Conservation (phyloP, 202 grass and related monocot genomes). For the Cymbopogon flexuosus region DNA sequence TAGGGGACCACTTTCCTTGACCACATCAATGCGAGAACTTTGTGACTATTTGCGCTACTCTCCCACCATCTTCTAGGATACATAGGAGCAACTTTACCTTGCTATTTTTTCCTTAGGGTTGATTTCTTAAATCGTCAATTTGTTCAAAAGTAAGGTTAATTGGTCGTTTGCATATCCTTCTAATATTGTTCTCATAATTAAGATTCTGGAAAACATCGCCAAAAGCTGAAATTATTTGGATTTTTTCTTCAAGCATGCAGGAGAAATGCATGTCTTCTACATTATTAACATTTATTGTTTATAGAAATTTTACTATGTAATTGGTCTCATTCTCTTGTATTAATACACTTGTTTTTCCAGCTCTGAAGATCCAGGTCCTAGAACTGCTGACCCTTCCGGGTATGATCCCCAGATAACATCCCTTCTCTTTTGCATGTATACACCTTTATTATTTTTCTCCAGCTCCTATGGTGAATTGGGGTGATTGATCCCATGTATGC, state of each 20-base stretch:
- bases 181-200: neutral
- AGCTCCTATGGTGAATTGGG: neutral
- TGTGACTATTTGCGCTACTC: neutral
- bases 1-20: neutral
- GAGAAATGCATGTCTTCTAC: neutral
- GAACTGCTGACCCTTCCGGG: slow-evolving; percentile 39
- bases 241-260: neutral
- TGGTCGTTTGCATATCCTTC: neutral
- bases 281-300: neutral
- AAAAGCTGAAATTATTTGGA: neutral
- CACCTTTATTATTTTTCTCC: neutral
- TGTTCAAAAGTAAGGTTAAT: neutral
- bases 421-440: neutral
- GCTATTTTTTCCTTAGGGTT: neutral
- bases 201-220: neutral
- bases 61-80: neutral
- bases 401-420: slow-evolving; percentile 20
- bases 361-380: slow-evolving; percentile 20
- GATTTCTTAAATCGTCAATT: neutral
- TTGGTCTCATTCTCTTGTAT: neutral
- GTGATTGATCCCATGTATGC: neutral
- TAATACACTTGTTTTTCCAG: slow-evolving; percentile 36
- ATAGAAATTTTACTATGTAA: neutral
- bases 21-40: neutral
- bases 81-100: neutral